Conservation (phyloP, 176 grass and related monocot species). For the Eleusine indica region DNA sequence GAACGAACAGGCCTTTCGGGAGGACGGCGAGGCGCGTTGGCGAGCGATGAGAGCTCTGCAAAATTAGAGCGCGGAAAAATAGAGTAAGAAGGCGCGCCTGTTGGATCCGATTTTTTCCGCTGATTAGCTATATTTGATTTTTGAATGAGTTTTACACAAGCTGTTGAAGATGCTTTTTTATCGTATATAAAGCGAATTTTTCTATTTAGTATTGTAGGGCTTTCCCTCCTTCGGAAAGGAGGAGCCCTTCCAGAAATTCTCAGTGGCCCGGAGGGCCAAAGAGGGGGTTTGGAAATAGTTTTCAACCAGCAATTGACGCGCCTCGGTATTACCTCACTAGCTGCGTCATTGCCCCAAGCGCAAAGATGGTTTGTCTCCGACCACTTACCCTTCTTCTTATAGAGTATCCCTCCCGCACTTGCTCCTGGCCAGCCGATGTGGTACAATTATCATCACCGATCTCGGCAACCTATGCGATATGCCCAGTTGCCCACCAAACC, state of each 20-base stretch:
- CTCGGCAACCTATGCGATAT: background rate
- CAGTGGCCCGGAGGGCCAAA: conserved; percentile 37
- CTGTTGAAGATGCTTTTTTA: no score
- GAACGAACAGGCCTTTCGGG: no score
- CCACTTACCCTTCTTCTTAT: background rate
- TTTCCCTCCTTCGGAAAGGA: background rate
- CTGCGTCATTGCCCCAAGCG: conserved; percentile 93
- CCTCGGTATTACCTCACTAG: conserved; percentile 86
- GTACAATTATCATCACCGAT: background rate
- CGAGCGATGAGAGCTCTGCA: no score
- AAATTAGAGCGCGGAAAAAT: no score
- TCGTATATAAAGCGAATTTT: background rate
- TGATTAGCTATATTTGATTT: no score
- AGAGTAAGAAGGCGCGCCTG: no score
- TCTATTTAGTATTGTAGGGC: conserved; percentile 25
- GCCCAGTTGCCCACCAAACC: background rate
- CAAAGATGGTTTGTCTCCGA: background rate
- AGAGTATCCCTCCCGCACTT: background rate
- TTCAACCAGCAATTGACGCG: conserved; percentile 99
- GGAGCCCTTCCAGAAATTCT: conserved; percentile 60
- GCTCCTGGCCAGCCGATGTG: background rate
- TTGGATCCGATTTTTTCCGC: no score
- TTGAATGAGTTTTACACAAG: no score
- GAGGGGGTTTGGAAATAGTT: conserved; percentile 98
- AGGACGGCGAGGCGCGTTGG: no score